Base-by-base conservation (phyloP, 768 basidiomycete genomes). In the Podaxis carcinomalis region DNA sequence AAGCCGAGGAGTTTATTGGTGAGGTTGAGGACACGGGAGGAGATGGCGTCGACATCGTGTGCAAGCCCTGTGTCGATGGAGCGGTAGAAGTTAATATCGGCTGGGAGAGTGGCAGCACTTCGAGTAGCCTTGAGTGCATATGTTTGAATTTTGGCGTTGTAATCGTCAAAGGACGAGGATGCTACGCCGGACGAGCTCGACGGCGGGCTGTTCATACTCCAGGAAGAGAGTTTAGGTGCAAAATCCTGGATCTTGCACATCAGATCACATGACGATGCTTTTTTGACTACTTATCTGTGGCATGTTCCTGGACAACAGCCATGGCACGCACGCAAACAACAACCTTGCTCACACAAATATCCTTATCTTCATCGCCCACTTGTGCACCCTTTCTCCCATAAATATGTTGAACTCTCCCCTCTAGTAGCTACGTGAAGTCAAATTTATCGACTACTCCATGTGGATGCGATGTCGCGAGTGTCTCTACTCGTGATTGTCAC, bases 51-150 rank as follows among this genome's bases (percentile, higher is more conserved):
- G 37, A 97, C 73, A 44, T 87, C 83, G 57, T 77, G 77, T 1
- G 88, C 89, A 57, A 97, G 79, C 1, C 74, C 77, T 3, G 82
- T 73, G 71, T 95, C 89, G 63, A 98, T 83, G 1, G 95, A 91
- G 23, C 92, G 88, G 73, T 97, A 92, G 72, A 95, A 98, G n/a
- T 80, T 74, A 59, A 98, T 77, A 75, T 98, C 95, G 13, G 77
- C 64, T 2, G 93, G 89, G 2, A 93, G 76, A 1, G 76, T 74
- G 1, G 82, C 83, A 0, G 90, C 82, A 53, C 80, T 75, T 56
- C 84, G 80, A 2, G 89, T 91, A 6, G 88, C 78, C 49, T 81
- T 80, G 11, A 92, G 79, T 0, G 86, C 88, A 9, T 80, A 73
- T 0, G 74, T 73, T 68, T 92, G 92, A 4, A 92, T 70, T 32